phyloP scores from a whole-genome alignment of 495 filamentous ascomycete genomes.

The Penicillium pancosmium region DNA sequence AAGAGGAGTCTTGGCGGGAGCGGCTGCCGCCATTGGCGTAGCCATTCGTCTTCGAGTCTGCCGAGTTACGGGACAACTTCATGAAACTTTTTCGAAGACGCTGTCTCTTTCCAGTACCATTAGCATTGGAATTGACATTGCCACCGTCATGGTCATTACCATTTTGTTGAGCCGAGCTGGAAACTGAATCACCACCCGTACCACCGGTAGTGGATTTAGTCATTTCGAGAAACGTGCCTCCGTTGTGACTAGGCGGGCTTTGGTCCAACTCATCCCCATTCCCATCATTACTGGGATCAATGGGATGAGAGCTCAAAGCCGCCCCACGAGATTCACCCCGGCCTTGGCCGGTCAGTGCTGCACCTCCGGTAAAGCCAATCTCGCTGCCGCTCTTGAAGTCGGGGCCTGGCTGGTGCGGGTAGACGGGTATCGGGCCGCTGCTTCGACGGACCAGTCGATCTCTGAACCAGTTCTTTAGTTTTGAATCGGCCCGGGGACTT shows the following conservation, averaged over 20 bases:
- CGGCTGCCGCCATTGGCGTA: slow-evolving; percentile 15
- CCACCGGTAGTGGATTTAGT: slow-evolving; percentile 21
- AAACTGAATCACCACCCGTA: slow-evolving; percentile 13
- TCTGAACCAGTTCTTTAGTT: slow-evolving; percentile 35
- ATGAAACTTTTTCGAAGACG: slow-evolving; percentile 31
- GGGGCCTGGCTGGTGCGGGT: slow-evolving; percentile 31
- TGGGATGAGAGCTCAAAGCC: slow-evolving; percentile 39
- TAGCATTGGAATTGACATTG: no score
- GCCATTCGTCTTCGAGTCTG: slow-evolving; percentile 30
- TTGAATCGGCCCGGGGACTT: slow-evolving; percentile 31
- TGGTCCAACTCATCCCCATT: slow-evolving; percentile 25
- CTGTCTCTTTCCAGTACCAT: slow-evolving; percentile 12
- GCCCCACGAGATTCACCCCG: slow-evolving; percentile 24
- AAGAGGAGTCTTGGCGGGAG: slow-evolving; percentile 48
- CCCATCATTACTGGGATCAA: slow-evolving; percentile 5
- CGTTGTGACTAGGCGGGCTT: slow-evolving; percentile 20
- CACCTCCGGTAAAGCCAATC: slow-evolving; percentile 26
- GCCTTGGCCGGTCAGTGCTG: slow-evolving; percentile 17
- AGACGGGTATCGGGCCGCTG: slow-evolving; percentile 24
- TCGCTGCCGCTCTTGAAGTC: slow-evolving; percentile 23
- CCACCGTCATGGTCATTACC: slow-evolving; percentile 8
- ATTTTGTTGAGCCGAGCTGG: slow-evolving; percentile 13
- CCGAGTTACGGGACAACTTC: slow-evolving; percentile 24
- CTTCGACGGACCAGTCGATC: slow-evolving; percentile 28
- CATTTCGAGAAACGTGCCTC: slow-evolving; percentile 13